Evolutionary conservation across 2,329 filamentous ascomycete species (phyloP).

Genomic region (Fusarium torreyae): DNA sequence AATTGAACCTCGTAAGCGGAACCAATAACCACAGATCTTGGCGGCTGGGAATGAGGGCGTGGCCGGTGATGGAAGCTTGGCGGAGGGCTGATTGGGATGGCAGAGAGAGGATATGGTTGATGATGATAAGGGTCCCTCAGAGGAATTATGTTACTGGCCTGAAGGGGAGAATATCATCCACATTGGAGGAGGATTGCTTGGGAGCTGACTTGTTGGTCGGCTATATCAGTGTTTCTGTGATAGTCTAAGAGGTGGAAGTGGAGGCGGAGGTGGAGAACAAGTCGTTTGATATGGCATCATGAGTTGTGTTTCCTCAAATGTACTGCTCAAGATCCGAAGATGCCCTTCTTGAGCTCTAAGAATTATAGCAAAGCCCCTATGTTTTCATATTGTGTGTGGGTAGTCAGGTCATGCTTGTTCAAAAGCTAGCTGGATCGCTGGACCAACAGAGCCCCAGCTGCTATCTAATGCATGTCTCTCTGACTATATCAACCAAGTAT

Average conservation of each 20-base stretch:
- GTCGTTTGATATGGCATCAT: background rate
- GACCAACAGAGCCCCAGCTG: background rate
- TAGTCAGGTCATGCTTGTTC: background rate
- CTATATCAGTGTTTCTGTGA: constrained; percentile 9
- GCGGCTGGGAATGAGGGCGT: constrained; percentile 14
- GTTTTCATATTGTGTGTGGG: constrained; percentile 1
- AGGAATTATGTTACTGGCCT: constrained; percentile 10
- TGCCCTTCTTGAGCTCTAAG: too few species aligned
- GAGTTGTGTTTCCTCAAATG: too few species aligned
- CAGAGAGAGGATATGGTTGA: constrained; percentile 3
- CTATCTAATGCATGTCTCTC: background rate
- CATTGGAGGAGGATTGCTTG: constrained; percentile 1
- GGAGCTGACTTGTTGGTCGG: background rate
- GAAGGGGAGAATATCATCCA: background rate
- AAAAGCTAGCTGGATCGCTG: background rate
- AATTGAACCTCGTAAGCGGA: constrained; percentile 17
- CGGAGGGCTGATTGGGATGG: constrained; percentile 17
- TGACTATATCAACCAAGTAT: background rate
- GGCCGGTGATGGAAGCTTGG: constrained; percentile 16
- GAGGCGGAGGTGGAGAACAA: background rate
- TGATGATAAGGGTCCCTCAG: background rate
- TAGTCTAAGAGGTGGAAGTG: constrained; percentile 6
- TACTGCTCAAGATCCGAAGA: too few species aligned
- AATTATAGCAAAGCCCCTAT: too few species aligned
- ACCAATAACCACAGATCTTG: constrained; percentile 4